Base-by-base conservation (phyloP, 2,329 filamentous ascomycete genomes). In the Sporothrix globosa region DNA sequence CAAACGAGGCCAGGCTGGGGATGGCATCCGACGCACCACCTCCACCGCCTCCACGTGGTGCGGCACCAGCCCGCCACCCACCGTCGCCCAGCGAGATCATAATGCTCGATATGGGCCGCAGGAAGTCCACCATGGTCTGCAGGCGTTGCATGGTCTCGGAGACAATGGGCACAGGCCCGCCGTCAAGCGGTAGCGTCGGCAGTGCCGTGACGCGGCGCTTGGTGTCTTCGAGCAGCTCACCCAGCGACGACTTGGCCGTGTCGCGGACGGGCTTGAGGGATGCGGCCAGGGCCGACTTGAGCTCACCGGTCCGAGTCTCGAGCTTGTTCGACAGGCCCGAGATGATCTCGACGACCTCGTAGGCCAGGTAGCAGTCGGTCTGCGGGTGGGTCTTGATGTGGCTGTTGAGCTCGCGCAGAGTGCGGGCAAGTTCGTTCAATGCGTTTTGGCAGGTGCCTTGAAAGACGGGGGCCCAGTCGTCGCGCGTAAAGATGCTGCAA, bases 291-390 rank as follows among this genome's bases (percentile, higher is more conserved):
- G 92, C 87, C 41, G 87, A 84, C 78, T 97, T 97, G 71, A 97
- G 85, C 76, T 97, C 93, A 2, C 73, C 73, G 0, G 93, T 97
- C 72, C 91, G 89, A 4, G 87, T 86, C 73, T 97, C 95, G 4
- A 99, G 83, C 52, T 91, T 90, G 70, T 90, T 90, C 2, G 93
- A 93, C 63, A 97, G 85, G 14, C 86, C 87, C 0, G 92, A 92
- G 61, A 98, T 88, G 72, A 97, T 92, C 76, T 97, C 95, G 44
- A 96, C 92, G 44, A 98, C 92, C 78, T 99, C 96, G 78, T 97
- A 99, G 9, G 93, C 93, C 65, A 99, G 86, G 78, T 92, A 98
- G 80, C 95, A 98, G 79, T 99, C 96, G 0, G 93, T 97, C 74
- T 89, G 87, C 52, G 97, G 82, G 77, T 97, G 94, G 53, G 87